Conservation (phyloP, 2,329 filamentous ascomycete species). For the Dendryphion nanum region DNA sequence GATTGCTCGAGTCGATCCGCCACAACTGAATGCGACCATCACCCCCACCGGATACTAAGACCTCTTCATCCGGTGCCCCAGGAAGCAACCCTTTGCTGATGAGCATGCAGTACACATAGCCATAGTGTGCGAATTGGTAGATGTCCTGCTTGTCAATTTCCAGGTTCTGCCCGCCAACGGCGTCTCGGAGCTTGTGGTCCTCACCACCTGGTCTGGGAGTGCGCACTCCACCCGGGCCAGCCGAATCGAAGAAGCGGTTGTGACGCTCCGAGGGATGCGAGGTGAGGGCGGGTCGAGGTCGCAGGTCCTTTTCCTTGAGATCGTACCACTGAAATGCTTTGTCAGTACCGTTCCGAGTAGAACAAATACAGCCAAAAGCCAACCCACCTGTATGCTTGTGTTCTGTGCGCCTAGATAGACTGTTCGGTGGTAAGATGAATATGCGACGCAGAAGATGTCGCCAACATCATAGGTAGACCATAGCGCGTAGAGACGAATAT, state of each 20-base stretch:
- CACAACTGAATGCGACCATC: slow-evolving; percentile 96
- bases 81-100: slow-evolving; percentile 71
- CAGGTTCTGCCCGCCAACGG: slow-evolving; percentile 63
- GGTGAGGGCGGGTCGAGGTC: slow-evolving; percentile 61
- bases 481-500: slow-evolving; percentile 79
- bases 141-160: slow-evolving; percentile 82
- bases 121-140: slow-evolving; percentile 86
- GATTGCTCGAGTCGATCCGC: slow-evolving; percentile 63
- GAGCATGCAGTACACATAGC: slow-evolving; percentile 96
- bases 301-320: slow-evolving; percentile 62
- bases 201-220: slow-evolving; percentile 69
- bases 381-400: slow-evolving; percentile 74
- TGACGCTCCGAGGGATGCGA: slow-evolving; percentile 74
- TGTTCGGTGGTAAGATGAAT: slow-evolving; percentile 74
- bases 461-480: slow-evolving; percentile 93
- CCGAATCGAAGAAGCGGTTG: slow-evolving; percentile 91
- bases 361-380: neutral
- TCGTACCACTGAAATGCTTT: slow-evolving; percentile 66
- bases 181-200: slow-evolving; percentile 48
- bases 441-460: slow-evolving; percentile 93
- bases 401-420: slow-evolving; percentile 93
- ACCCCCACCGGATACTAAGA: slow-evolving; percentile 86
- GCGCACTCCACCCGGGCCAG: slow-evolving; percentile 75
- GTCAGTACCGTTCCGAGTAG: neutral
- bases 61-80: slow-evolving; percentile 70